Evolutionary conservation across 2,329 filamentous ascomycete genomes (phyloP), one percentile per base, ranked within the genome.

Genomic region (Escovopsis sp.): DNA sequence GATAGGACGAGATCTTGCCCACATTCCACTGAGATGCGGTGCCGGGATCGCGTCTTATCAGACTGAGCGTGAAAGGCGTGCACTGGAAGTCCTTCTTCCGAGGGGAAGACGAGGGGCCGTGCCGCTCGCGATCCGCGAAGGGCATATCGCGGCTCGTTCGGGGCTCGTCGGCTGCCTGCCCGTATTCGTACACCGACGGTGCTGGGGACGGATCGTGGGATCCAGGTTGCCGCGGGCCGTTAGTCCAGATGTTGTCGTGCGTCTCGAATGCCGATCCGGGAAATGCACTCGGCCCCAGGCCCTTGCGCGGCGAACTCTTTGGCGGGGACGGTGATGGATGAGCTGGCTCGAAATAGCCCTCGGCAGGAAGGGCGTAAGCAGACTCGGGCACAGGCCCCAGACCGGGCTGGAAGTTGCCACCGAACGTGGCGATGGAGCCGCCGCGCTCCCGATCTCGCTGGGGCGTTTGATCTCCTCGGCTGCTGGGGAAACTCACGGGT

Each of bases 21-120:
- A 86, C 68, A 48, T 86, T 86, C 79, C 79, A 85, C 52, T 86
- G 81, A 36, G 65, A 65, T 7, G 74, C 73, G 8, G 76, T 72
- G 16, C 68, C 63, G 1, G 78, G 78, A 50, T 86, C 77, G 43
- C 80, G 71, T n/a, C 81, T 75, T 46, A 86, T 84, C 12, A 87
- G 54, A 0, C 73, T 77, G 12, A 76, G 56, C 2, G 62, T 66
- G 42, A 72, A 74, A 0, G 68, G 62, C 0, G 52, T 45, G 16
- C 39, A 37, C 6, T 47, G 45, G 2, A 45, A 45, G 26, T 44
- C 51, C 32, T 43, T 48, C 35, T 57, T 61, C 17, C 42, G 48
- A 3, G 61, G 62, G 1, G 61, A 63, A 0, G 55, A 52, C 0
- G 61, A 58, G n/a, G 54, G 49, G 19, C 43, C 43, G 4, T 33